Conservation (phyloP, 1,284 basidiomycete genomes). For the Cryptococcus sp. region DNA sequence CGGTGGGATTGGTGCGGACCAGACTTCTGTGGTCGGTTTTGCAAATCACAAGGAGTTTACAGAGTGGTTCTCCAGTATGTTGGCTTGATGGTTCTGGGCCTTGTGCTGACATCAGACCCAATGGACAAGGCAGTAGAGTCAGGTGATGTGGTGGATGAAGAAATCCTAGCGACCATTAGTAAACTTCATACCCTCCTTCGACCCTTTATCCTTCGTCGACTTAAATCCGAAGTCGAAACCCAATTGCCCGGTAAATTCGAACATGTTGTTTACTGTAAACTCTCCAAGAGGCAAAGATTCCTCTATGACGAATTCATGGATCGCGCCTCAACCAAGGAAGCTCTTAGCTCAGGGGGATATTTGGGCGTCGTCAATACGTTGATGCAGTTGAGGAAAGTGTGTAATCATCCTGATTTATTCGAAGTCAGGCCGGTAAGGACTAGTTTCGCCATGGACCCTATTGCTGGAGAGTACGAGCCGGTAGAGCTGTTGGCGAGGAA, state of each 20-base stretch:
- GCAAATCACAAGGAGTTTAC: slow-evolving; percentile 91
- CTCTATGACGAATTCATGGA: slow-evolving; percentile 99
- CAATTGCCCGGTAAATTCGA: slow-evolving; percentile 94
- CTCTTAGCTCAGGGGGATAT: slow-evolving; percentile 78
- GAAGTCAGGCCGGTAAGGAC: slow-evolving; percentile 92
- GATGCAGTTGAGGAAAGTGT: slow-evolving; percentile 94
- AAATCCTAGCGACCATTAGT: slow-evolving; percentile 77
- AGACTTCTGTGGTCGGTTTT: slow-evolving; percentile 66
- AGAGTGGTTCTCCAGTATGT: slow-evolving; percentile 92
- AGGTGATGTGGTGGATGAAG: slow-evolving; percentile 72
- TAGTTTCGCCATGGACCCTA: slow-evolving; percentile 82
- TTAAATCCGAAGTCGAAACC: slow-evolving; percentile 94
- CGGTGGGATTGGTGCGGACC: slow-evolving; percentile 52
- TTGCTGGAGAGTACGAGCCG: slow-evolving; percentile 79
- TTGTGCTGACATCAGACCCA: slow-evolving; percentile 57
- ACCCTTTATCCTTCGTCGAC: slow-evolving; percentile 87
- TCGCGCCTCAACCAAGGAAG: slow-evolving; percentile 78
- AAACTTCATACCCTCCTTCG: slow-evolving; percentile 90
- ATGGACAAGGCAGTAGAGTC: slow-evolving; percentile 91
- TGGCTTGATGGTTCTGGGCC: neutral
- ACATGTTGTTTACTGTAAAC: slow-evolving; percentile 82
- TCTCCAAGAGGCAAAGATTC: slow-evolving; percentile 93
- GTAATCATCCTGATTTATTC: slow-evolving; percentile 94
- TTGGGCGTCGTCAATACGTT: slow-evolving; percentile 85
- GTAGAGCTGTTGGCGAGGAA: slow-evolving; percentile 79